Percentiles rank a stretch among this genome's conserved stretches.
Conservation (phyloP, 2,329 filamentous ascomycete genomes). For the Tolypocladium pustulatum region DNA sequence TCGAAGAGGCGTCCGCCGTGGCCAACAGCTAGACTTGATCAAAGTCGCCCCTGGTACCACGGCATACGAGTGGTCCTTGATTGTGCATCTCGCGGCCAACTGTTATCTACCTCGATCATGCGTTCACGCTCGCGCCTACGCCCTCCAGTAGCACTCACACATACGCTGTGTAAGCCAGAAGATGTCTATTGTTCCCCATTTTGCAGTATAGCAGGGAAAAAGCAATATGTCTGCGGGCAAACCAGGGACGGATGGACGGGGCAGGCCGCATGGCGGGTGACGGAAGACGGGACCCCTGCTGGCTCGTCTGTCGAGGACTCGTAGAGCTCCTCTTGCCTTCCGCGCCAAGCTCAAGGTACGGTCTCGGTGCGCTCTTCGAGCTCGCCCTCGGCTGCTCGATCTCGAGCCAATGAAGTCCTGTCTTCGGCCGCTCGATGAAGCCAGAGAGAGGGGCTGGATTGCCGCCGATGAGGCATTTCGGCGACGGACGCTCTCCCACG, state of each 20-base stretch:
- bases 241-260: neutral
- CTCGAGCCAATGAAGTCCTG: neutral
- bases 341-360: neutral
- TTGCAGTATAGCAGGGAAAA: neutral
- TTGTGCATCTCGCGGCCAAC: neutral
- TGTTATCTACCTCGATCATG: neutral
- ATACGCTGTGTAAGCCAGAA: neutral
- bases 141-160: neutral
- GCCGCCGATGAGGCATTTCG: slow-evolving; percentile 1
- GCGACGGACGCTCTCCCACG: neutral
- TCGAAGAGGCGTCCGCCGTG: neutral
- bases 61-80: neutral
- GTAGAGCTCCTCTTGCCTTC: neutral
- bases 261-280: neutral
- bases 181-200: neutral
- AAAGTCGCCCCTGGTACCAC: neutral
- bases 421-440: neutral
- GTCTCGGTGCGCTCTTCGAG: neutral
- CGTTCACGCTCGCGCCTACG: neutral
- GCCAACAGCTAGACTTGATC: neutral
- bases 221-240: neutral
- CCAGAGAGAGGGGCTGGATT: neutral
- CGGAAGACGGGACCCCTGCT: neutral
- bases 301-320: neutral
- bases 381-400: neutral